These are phyloP conservation scores for Hibiscus trionum DNA, from an alignment of 345 rosid genomes.

Conservation along the genomic window DNA sequence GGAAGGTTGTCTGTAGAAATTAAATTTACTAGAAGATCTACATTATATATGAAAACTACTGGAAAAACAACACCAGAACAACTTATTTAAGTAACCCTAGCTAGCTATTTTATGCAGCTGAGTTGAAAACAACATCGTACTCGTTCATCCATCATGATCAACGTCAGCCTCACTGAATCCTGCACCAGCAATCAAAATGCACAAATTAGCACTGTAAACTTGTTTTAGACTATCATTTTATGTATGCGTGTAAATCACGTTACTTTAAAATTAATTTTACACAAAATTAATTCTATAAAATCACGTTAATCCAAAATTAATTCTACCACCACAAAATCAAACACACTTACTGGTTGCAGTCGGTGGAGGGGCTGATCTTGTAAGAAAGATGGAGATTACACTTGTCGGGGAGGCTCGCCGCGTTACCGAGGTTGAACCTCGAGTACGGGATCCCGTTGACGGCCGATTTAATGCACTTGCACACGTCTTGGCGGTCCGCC, in stretches of 20 bases:
- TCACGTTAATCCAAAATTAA: no score
- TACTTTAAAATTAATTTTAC: background rate
- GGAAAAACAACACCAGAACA: background rate
- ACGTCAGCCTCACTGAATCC: background rate
- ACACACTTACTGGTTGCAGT: slow-evolving; percentile 6
- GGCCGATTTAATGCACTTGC: slow-evolving; percentile 32
- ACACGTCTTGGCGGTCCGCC: slow-evolving; percentile 30
- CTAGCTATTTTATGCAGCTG: background rate
- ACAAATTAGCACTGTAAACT: background rate
- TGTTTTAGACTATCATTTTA: background rate
- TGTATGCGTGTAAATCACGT: background rate
- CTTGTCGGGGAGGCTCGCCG: slow-evolving; percentile 1
- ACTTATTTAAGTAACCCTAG: background rate
- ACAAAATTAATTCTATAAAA: background rate
- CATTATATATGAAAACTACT: background rate
- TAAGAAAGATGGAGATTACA: slow-evolving; percentile 7
- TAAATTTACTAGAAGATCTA: no score
- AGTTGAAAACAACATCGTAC: no score
- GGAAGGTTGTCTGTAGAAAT: no score
- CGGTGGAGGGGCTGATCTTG: slow-evolving; percentile 9
- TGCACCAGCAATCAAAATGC: background rate
- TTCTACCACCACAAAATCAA: no score
- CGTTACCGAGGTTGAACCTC: background rate
- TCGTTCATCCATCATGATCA: background rate
- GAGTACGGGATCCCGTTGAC: slow-evolving; percentile 10